Evolutionary conservation across 192 early-diverging fungal species (phyloP).

Genomic region (Coemansia sp.): DNA sequence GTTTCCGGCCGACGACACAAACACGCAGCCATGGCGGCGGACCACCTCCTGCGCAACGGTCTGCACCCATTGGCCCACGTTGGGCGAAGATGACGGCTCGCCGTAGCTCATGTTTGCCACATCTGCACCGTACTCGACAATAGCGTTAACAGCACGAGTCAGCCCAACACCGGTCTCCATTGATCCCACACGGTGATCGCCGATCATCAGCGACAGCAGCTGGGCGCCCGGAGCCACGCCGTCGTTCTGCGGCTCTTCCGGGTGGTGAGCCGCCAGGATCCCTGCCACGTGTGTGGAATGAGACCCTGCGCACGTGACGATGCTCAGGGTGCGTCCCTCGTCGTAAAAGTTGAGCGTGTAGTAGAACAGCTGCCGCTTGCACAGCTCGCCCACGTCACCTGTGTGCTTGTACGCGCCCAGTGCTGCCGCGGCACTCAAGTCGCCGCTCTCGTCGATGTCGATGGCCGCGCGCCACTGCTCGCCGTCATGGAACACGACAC

Average conservation of each 20-base stretch:
- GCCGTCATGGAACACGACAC: slow-evolving; percentile 87
- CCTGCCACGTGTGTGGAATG: slow-evolving; percentile 96
- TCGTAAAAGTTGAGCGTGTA: slow-evolving; percentile 95
- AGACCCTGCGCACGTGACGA: slow-evolving; percentile 77
- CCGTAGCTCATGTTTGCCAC: slow-evolving; percentile 88
- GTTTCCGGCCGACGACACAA: slow-evolving; percentile 90
- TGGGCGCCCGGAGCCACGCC: slow-evolving; percentile 96
- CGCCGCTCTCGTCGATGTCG: slow-evolving; percentile 73
- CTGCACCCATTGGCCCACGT: slow-evolving; percentile 78
- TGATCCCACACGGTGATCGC: slow-evolving; percentile 70
- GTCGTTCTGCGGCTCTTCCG: slow-evolving; percentile 77
- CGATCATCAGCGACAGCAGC: slow-evolving; percentile 90
- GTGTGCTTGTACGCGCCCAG: slow-evolving; percentile 77
- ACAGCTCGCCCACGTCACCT: slow-evolving; percentile 68
- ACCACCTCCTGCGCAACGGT: slow-evolving; percentile 79
- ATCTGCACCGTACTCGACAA: slow-evolving; percentile 64
- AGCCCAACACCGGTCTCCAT: slow-evolving; percentile 85
- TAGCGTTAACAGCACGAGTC: slow-evolving; percentile 74
- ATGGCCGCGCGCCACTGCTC: slow-evolving; percentile 80
- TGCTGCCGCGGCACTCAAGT: slow-evolving; percentile 60
- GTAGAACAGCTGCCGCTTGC: slow-evolving; percentile 75
- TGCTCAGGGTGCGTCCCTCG: slow-evolving; percentile 68
- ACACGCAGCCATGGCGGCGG: slow-evolving; percentile 75
- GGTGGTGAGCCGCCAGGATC: slow-evolving; percentile 86
- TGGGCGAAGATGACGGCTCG: slow-evolving; percentile 69